Conservation (phyloP, 495 filamentous ascomycete genomes). For the Penicillium canariense region DNA sequence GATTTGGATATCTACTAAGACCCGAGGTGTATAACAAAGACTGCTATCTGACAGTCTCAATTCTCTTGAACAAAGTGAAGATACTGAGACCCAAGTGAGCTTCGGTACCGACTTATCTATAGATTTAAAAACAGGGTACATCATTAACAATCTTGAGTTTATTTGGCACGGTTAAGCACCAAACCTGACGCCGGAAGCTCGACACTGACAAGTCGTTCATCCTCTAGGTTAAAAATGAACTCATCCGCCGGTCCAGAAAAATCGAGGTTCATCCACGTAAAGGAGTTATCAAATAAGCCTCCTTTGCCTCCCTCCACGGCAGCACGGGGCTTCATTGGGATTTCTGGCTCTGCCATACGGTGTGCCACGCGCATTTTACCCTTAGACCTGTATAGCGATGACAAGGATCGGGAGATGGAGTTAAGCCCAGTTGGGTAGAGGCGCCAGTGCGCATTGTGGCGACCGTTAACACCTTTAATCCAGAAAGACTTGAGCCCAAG, state of each 20-base stretch:
- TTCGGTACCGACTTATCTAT: too few species aligned
- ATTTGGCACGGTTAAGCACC: neutral
- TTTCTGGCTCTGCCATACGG: neutral
- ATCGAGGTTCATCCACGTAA: slow-evolving; percentile 15
- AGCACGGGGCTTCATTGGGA: slow-evolving; percentile 6
- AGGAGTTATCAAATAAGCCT: slow-evolving; percentile 14
- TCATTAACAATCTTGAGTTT: too few species aligned
- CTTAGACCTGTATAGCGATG: neutral
- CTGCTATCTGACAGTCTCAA: too few species aligned
- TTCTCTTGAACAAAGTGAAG: too few species aligned
- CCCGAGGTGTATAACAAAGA: too few species aligned
- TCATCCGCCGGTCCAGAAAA: neutral
- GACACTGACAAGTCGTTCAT: neutral
- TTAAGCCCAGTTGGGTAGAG: neutral
- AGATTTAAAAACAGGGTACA: too few species aligned
- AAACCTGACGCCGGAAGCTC: neutral
- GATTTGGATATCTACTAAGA: too few species aligned
- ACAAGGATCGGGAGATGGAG: neutral
- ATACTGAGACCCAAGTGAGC: too few species aligned
- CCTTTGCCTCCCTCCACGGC: slow-evolving; percentile 15
- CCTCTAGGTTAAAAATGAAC: neutral
- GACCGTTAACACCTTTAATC: neutral
- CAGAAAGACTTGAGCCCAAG: neutral
- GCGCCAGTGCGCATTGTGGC: neutral
- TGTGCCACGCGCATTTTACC: neutral